phyloP scores from a whole-genome alignment of 2,329 filamentous ascomycete genomes.

The Fusarium pseudonygamai region DNA sequence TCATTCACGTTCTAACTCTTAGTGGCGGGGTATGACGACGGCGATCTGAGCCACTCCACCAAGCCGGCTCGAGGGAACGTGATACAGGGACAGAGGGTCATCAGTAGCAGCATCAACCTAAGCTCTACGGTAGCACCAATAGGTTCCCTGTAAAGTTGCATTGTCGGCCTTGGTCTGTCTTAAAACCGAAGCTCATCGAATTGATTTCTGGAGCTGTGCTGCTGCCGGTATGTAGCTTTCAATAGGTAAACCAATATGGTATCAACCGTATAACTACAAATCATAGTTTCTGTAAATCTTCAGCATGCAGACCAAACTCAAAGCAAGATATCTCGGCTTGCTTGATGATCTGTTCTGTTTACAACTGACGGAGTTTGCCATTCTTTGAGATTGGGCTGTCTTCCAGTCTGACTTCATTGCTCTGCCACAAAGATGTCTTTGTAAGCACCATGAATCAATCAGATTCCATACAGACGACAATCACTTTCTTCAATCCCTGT shows the following conservation, averaged over 20 bases:
- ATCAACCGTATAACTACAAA: slow-evolving; percentile 8
- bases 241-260: neutral
- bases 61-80: slow-evolving; percentile 37
- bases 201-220: neutral
- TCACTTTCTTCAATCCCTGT: slow-evolving; percentile 8
- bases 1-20: slow-evolving; percentile 11
- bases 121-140: neutral
- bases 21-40: slow-evolving; percentile 41
- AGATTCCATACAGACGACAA: slow-evolving; percentile 10
- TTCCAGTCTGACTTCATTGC: slow-evolving; percentile 17
- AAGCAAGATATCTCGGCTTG: neutral
- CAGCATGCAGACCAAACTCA: neutral
- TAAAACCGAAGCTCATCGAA: neutral
- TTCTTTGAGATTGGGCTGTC: neutral
- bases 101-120: neutral
- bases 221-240: neutral
- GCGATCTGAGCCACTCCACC: slow-evolving; percentile 34
- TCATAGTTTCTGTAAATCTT: neutral
- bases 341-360: slow-evolving; percentile 1
- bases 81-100: slow-evolving; percentile 19
- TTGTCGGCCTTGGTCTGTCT: neutral
- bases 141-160: slow-evolving; percentile 15
- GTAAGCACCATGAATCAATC: slow-evolving; percentile 30
- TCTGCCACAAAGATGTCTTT: slow-evolving; percentile 12
- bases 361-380: neutral